phyloP scores from a whole-genome alignment of 805 yeast species.

The Ogataea sp. region DNA sequence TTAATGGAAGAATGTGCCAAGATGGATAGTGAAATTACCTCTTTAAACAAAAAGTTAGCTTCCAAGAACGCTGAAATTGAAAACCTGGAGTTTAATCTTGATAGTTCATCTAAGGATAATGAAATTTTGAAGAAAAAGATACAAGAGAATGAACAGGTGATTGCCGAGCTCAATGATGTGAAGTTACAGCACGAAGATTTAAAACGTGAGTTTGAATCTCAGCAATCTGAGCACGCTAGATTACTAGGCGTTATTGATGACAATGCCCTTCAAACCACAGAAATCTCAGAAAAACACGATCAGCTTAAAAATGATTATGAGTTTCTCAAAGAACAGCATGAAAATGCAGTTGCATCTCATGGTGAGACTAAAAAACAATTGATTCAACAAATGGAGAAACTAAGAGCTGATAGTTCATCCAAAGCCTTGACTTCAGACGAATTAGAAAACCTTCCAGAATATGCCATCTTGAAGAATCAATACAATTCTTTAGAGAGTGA shows the following conservation, averaged over 20 bases:
- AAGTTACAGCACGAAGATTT: not conserved
- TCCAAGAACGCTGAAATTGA: not conserved
- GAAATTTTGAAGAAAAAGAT: constrained; percentile 2
- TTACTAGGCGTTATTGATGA: not conserved
- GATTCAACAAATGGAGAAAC: constrained; percentile 7
- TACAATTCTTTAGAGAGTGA: not conserved
- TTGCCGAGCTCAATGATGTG: not conserved
- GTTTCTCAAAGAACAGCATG: constrained; percentile 5
- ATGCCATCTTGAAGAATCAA: not conserved
- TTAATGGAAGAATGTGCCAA: constrained; percentile 39
- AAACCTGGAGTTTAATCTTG: not conserved
- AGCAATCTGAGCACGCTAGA: not conserved
- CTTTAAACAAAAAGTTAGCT: constrained; percentile 23
- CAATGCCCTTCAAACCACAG: not conserved
- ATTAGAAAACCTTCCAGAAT: not conserved
- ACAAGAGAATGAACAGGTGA: not conserved
- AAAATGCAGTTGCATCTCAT: not conserved
- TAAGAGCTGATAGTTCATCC: not conserved
- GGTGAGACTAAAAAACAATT: constrained; percentile 5
- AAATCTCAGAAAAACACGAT: constrained; percentile 6
- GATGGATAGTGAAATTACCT: constrained; percentile 37
- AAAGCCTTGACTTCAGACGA: not conserved
- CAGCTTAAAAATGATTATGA: constrained; percentile 1
- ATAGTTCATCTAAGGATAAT: not conserved
- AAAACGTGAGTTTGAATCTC: not conserved